Evolutionary conservation across 2,329 filamentous ascomycete species (phyloP), one percentile per base, ranked within the genome.

Genomic region (Colletotrichum sp.): DNA sequence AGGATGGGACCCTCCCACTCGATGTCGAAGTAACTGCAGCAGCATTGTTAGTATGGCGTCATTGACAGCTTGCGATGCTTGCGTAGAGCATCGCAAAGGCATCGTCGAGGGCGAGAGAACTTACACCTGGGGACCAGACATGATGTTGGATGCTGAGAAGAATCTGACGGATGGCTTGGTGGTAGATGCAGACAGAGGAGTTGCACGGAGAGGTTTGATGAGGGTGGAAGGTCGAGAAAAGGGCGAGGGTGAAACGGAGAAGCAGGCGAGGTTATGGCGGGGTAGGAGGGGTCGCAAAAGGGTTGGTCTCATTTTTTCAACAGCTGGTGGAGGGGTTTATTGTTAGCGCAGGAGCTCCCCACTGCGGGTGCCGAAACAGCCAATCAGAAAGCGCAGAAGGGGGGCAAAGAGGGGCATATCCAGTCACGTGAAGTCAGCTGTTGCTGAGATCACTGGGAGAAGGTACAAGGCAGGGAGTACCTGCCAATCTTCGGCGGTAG

Each of bases 1-100:
- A 98, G 81, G 84, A 92, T 89, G 79, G 94, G 94, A 79, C 94
- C 94, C 83, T 92, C 89, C 94, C 93, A 95, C 84, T 89, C 84
- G 77, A 94, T 83, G 78, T 96, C 93, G 88, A 96, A 96, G 89
- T 88, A 95, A 82, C 90, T 92, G 77, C 67, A 72, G 74, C 60
- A 61, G 48, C 72, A 78, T 72, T 55, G 67, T 79, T 73, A 79
- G 79, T 76, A 65, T 69, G 55, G 70, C 64, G 71, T 78, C 70
- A 68, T 77, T 67, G 73, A 61, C 68, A 68, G 67, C 65, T 69
- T 77, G 66, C 60, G 68, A 68, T 39, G 52, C 18, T 61, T 39
- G 32, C 24, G 18, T 9, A 48, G 13, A 26, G 34, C 55, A 66
- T 66, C 63, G 21, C 32, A 32, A 16, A 67, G 18, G 34, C 28